Base-by-base conservation (phyloP, 306 rosid genomes). In the Cicer arietinum region DNA sequence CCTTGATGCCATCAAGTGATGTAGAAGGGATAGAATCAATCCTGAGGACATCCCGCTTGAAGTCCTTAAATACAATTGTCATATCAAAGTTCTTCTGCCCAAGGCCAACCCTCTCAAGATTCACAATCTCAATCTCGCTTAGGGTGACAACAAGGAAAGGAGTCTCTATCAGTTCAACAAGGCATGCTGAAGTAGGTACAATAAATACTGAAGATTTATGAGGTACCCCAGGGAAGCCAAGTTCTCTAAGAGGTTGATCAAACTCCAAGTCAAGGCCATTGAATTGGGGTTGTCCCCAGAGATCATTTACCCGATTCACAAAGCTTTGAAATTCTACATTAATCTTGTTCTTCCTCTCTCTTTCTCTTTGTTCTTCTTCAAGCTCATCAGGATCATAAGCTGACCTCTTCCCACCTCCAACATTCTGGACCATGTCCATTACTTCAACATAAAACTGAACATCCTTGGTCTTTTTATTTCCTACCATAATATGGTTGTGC, bases 31-130 rank as follows among this genome's bases (percentile, higher is more conserved):
- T 89, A 16, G 97, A 94, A 76, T 94, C 97, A 37, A 94, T 94
- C 77, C 98, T 85, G 62, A 94, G 91, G 62, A 94, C 98, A 69
- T 94, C 98, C 54, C 84, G 78, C 84, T 91, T 94, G 62, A 94
- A 94, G 84, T 94, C 98, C 86, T 91, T 94, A 84, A 94, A 94
- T 1, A 94, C 96, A 54, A 94, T 41, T 1, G 98, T 89, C 96
- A 94, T 82, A 77, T 94, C 98, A 73, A 94, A 94, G 83, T 94
- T 94, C 86, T 94, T 94, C 91, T 94, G 98, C 79, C 98, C 98
- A 76, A 94, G 97, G 64, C 98, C 98, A 76, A 91, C 97, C 79
- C 98, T 86, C 84, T 94, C 98, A 14, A 94, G 85, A 81, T 94
- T 94, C 74, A 94, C 97, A 83, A 94, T 94, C 80, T 94, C 98